Evolutionary conservation across 441 rosid genomes (phyloP).

Genomic region (Bruguiera hainesii): DNA sequence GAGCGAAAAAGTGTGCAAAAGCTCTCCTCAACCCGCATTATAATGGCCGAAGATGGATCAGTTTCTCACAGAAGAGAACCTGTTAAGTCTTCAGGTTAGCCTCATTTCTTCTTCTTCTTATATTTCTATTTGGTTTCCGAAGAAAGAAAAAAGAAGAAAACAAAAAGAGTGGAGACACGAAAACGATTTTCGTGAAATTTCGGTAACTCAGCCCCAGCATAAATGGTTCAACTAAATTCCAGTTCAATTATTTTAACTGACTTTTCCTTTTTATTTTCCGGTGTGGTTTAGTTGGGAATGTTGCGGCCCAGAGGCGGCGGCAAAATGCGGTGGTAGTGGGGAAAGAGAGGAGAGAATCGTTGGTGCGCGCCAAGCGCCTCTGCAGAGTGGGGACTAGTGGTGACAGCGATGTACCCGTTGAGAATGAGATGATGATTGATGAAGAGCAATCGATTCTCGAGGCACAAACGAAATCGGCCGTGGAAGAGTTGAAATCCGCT

Average conservation of each 20-base stretch:
- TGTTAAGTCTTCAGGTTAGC: constrained; percentile 73
- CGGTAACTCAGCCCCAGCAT: no score
- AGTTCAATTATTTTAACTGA: neutral
- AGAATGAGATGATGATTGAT: constrained; percentile 67
- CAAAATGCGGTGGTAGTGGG: constrained; percentile 83
- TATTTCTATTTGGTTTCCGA: neutral
- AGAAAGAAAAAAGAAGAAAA: no score
- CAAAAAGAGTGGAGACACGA: no score
- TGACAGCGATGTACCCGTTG: constrained; percentile 35
- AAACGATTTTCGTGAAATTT: no score
- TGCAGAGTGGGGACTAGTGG: constrained; percentile 71
- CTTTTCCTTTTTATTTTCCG: neutral
- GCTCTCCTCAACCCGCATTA: neutral
- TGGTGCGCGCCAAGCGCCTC: constrained; percentile 81
- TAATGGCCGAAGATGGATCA: constrained; percentile 69
- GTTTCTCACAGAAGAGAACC: constrained; percentile 70
- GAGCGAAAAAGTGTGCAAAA: neutral
- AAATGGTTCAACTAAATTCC: no score
- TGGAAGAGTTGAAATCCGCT: constrained; percentile 68
- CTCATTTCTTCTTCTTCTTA: neutral
- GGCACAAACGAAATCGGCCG: constrained; percentile 57
- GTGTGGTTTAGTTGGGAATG: constrained; percentile 53
- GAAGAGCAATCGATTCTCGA: constrained; percentile 71
- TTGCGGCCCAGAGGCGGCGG: constrained; percentile 76
- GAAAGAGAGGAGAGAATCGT: constrained; percentile 82